Base-by-base conservation (phyloP, 2,329 filamentous ascomycete genomes). In the Bipolaris zeicola region DNA sequence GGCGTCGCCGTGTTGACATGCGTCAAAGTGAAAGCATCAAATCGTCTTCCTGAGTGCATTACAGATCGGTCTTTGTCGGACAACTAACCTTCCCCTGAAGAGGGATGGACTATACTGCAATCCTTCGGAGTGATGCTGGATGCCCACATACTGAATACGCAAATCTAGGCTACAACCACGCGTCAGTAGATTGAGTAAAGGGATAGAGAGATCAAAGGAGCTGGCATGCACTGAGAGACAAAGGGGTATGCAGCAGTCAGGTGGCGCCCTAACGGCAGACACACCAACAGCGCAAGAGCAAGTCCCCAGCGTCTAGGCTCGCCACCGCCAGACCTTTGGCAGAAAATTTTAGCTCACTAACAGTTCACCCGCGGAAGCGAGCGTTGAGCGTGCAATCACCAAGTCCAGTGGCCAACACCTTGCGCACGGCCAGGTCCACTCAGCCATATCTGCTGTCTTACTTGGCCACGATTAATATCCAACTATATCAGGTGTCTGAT, bases 391-490 rank as follows among this genome's bases (percentile, higher is more conserved):
- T 43, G 54, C 34, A 43, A 26, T 38, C 26, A 38, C 43, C 39
- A 36, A 44, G 36, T 38, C 46, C 49, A 42, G 37, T 44, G 38
- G 24, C 47, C 54, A 51, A 47, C 47, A 39, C 28, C 41, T 31
- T 6, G 34, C 31, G 54, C 54, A 54, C 55, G 46, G 50, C 33
- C 39, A 44, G 46, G 20, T 28, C 33, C 42, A 57, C 37, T 36
- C 22, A 41, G 38, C 36, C 41, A 58, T 54, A 54, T 39, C 2
- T 37, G 50, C 34, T 16, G 37, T 45, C 47, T 48, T 58, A 57
- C 54, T 51, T 20, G 24, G 43, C 57, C 38, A 43, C 43, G 50
- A 51, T 34, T 54, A 50, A 45, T 54, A 37, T 49, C 39, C 36
- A 50, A 33, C 45, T 38, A 24, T 47, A 54, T 39, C 54, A 53